A percentile compares a stretch with the other conserved stretches of the same genome.
These are phyloP conservation scores for Hyphopichia pseudoburtonii DNA, from an alignment of 1,139 yeast genomes.

Conservation along the genomic window DNA sequence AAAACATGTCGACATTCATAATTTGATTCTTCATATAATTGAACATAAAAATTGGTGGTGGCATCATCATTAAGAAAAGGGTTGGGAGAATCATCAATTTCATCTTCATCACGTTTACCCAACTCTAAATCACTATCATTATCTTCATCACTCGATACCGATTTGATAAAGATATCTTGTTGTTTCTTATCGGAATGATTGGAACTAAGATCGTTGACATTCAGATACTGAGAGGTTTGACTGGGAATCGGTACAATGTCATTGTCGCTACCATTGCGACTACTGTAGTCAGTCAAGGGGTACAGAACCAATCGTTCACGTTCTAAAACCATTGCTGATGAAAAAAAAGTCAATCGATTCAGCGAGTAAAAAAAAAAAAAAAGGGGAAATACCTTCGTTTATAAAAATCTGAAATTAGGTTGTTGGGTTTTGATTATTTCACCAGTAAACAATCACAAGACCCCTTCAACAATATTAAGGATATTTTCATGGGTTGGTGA, in stretches of 20 bases:
- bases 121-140: background rate
- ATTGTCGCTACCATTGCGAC: background rate
- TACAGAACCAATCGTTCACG: no score
- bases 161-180: background rate
- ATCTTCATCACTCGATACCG: conserved; percentile 1
- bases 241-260: background rate
- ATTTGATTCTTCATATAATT: conserved; percentile 16
- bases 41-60: conserved; percentile 16
- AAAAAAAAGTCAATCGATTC: no score
- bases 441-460: no score
- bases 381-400: no score
- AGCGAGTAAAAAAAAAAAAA: no score
- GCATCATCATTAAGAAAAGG: conserved; percentile 4
- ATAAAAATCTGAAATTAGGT: no score
- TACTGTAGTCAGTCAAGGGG: background rate
- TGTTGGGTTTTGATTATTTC: no score
- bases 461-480: no score
- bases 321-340: no score
- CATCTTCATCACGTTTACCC: background rate
- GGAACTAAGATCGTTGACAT: no score
- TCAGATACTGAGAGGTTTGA: background rate
- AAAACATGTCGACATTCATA: conserved; percentile 22
- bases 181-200: background rate
- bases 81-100: background rate
- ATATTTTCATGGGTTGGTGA: no score